Percentiles rank a stretch among this genome's conserved stretches.
phyloP scores from a whole-genome alignment of 176 grass and related monocot genomes.

The Oryza nivara region DNA sequence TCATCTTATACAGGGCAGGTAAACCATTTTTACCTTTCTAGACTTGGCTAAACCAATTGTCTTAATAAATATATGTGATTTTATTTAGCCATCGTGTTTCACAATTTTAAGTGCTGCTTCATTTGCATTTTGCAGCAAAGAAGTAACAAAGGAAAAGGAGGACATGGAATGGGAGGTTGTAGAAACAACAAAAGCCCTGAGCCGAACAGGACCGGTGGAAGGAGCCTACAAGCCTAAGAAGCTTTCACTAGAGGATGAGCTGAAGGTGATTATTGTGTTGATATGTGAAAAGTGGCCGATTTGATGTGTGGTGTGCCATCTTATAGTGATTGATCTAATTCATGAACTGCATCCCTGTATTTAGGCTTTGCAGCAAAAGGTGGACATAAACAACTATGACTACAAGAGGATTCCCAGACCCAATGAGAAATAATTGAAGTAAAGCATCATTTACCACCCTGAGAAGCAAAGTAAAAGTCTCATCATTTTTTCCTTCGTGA shows the following conservation, averaged over 20 bases:
- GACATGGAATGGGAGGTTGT: constrained; percentile 95
- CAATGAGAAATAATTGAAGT: constrained; percentile 57
- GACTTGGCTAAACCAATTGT: background rate
- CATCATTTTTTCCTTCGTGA: background rate
- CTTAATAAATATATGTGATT: background rate
- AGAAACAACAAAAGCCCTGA: constrained; percentile 80
- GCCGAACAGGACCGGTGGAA: constrained; percentile 67
- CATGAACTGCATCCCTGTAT: background rate
- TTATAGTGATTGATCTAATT: background rate
- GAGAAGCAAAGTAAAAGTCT: background rate
- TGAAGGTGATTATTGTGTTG: constrained; percentile 56
- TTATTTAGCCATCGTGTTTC: constrained; percentile 7
- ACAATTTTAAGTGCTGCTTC: constrained; percentile 12
- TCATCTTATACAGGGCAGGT: constrained; percentile 91
- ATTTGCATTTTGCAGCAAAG: constrained; percentile 66
- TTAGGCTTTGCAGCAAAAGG: constrained; percentile 86
- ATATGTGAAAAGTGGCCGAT: constrained; percentile 2
- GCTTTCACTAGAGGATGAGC: constrained; percentile 83
- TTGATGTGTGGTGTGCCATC: constrained; percentile 1
- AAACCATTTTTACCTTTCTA: constrained; percentile 34
- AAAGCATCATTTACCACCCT: background rate
- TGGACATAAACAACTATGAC: constrained; percentile 87
- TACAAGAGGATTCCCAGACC: constrained; percentile 79
- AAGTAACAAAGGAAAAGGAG: constrained; percentile 92
- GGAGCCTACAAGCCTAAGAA: constrained; percentile 84